Base-by-base conservation (phyloP, 75 land plant species). In the Sequoiadendron giganteum region DNA sequence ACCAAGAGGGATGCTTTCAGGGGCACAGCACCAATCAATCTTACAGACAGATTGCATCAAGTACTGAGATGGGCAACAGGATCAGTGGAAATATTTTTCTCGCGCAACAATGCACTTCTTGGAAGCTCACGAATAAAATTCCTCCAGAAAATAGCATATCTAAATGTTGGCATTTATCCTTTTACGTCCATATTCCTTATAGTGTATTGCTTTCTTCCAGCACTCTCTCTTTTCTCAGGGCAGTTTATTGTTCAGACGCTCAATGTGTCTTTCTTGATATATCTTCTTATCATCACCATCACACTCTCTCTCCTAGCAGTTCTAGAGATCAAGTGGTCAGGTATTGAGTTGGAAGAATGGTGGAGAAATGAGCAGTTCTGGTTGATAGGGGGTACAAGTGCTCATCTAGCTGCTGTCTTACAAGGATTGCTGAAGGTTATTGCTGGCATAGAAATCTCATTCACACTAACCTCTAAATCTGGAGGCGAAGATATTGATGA, bases 331-430 rank as follows among this genome's bases (percentile, higher is more conserved):
- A 93, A 90, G 86, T 95, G 96, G 96, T 90, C 96, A 5, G 93
- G 93, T 21, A 94, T 95, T 47, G 91, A 93, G 30, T 86, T 95
- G 2, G 94, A 95, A 61, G 96, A 95, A 47, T 95, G 96, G 96
- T 95, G 95, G 96, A 86, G 96, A 32, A 95, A 95, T 88, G 95
- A 95, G 85, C 96, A 95, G 90, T 96, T 96, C 81, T 96, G 97
- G 97, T 86, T 96, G 88, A 96, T 96, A 85, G 97, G 97, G 25
- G 97, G 97, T 11, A 96, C 97, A 1, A 96, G 97, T 84, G 95
- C 96, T 18, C 96, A 95, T 49, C 90, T 95, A 83, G 95, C 96
- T 55, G 96, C 96, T 48, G 96, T 95, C 52, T 88, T 95, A 80
- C 96, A 95, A 45, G 96, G 96, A 32, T 89, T 95, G 36, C 87